Evolutionary conservation across 257 asterid genomes (phyloP), one percentile per base, ranked within the genome.

Genomic region (Plantago major): DNA sequence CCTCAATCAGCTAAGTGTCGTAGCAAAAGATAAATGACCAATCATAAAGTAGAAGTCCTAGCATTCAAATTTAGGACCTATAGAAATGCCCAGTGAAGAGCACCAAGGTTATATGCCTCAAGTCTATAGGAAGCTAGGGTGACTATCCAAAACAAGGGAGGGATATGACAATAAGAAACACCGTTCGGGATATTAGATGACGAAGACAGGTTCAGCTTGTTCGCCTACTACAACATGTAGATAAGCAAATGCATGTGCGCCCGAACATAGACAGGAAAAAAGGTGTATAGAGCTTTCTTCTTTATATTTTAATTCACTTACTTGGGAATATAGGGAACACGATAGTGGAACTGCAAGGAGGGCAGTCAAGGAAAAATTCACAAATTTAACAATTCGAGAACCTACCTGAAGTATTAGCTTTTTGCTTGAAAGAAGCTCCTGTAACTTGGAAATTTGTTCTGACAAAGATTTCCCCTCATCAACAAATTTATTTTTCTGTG

Each of bases 401-500:
- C 54, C 40, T 76, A 89, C 99, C 95, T 93, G 81, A 49, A 87
- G 82, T 67, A 93, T 81, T 73, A 74, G 67, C 66, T 73, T 80
- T 81, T 85, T 80, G 80, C 90, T 89, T 37, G 97, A 89, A 68
- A 93, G 82, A 77, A 93, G 94, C 64, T 89, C 89, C 64, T 80
- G 78, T 62, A 89, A 76, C 83, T 82, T 89, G 68, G 81, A 71
- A 69, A 93, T 85, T 75, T 93, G 96, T 53, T 57, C 80, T 22
- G 77, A 74, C 83, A 93, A 70, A 48, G 84, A 79, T 71, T 87
- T 85, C 11, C 95, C 88, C 67, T 93, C 99, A n/a, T 79, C 87
- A 30, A 85, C 76, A 76, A 84, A 89, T 78, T 89, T 93, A 74
- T 85, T 89, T 81, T 92, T 89, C 99, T 91, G 90, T 70, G 64